Conservation (phyloP, 2,329 filamentous ascomycete species). For the Botrytis paeoniae region DNA sequence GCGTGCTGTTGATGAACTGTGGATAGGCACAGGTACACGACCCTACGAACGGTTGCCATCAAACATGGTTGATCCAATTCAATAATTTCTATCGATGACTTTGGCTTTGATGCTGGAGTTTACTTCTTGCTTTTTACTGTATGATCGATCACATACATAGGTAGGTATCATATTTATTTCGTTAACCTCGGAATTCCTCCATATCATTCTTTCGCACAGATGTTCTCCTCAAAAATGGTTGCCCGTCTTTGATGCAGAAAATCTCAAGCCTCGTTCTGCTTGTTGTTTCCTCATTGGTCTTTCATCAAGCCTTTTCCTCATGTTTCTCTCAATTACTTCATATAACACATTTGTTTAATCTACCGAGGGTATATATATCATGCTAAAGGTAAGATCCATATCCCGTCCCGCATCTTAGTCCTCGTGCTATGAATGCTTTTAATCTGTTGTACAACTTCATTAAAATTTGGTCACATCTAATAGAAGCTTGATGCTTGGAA, state of each 20-base stretch:
- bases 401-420: background rate
- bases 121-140: background rate
- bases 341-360: background rate
- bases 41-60: background rate
- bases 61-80: background rate
- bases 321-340: background rate
- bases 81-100: background rate
- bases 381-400: background rate
- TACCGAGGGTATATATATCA: background rate
- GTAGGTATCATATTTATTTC: background rate
- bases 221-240: background rate
- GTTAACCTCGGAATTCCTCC: background rate
- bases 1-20: background rate
- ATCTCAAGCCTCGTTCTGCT: background rate
- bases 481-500: background rate
- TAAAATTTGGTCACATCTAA: background rate
- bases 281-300: background rate
- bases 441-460: background rate
- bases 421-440: background rate
- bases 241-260: background rate
- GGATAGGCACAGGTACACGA: slow-evolving; percentile 14
- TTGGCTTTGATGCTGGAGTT: background rate
- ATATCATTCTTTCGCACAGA: background rate
- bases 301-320: background rate
- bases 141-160: background rate